Evolutionary conservation across 2,329 filamentous ascomycete species (phyloP).

Genomic region (Pseudohalonectria lignicola): DNA sequence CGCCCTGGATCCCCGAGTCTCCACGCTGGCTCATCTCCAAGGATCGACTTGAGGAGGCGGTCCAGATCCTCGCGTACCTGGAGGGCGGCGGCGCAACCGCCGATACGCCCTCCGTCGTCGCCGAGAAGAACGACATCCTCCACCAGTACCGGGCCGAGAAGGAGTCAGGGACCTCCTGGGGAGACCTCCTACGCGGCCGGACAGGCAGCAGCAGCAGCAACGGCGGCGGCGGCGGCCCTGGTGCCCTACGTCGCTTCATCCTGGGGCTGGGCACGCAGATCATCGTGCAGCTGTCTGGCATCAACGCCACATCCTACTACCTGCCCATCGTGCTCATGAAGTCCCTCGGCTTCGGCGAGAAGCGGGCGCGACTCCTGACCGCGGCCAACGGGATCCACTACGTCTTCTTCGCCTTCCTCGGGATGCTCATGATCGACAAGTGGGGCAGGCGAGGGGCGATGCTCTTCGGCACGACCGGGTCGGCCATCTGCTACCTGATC

Average conservation of each 20-base stretch:
- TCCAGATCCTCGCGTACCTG: slow-evolving; percentile 16
- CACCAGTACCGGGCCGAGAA: too few relatives aligned
- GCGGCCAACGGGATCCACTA: slow-evolving; percentile 29
- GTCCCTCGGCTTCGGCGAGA: slow-evolving; percentile 37
- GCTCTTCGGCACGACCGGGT: slow-evolving; percentile 28
- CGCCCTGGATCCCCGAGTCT: slow-evolving; percentile 29
- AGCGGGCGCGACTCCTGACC: slow-evolving; percentile 37
- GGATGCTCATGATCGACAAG: slow-evolving; percentile 16
- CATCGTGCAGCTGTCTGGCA: slow-evolving; percentile 23
- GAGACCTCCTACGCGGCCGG: too few relatives aligned
- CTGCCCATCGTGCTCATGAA: slow-evolving; percentile 39
- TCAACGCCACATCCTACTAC: slow-evolving; percentile 19
- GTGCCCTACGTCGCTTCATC: slow-evolving; percentile 38
- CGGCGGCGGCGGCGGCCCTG: slow-evolving; percentile 29
- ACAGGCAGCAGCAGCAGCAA: slow-evolving; percentile 36
- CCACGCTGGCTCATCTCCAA: slow-evolving; percentile 31
- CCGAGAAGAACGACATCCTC: too few relatives aligned
- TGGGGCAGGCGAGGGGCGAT: slow-evolving; percentile 46
- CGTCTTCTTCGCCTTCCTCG: slow-evolving; percentile 15
- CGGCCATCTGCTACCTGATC: slow-evolving; percentile 37
- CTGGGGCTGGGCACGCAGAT: slow-evolving; percentile 23
- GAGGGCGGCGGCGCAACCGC: too few relatives aligned
- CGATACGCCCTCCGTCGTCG: too few relatives aligned
- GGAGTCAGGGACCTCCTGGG: too few relatives aligned
- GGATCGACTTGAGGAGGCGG: slow-evolving; percentile 19